phyloP scores from a whole-genome alignment of 768 basidiomycete genomes.

The Russula foetens region DNA sequence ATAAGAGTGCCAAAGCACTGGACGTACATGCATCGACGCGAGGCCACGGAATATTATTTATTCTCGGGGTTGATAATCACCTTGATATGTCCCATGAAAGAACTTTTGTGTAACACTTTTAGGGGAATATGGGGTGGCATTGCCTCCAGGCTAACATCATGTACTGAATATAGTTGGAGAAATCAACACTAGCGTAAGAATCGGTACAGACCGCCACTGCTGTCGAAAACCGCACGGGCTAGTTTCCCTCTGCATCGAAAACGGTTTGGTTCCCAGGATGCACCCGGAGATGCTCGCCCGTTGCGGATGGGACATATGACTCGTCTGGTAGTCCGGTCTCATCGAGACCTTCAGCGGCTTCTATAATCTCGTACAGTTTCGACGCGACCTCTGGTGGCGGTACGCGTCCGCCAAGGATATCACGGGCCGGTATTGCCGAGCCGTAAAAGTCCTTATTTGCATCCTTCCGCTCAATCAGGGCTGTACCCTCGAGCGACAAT shows the following conservation, averaged over 20 bases:
- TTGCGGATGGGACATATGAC: conserved; percentile 67
- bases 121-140: background rate
- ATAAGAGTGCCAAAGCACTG: no score
- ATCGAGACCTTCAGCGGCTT: conserved; percentile 90
- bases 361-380: conserved; percentile 89
- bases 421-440: conserved; percentile 76
- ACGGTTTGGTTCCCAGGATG: conserved; percentile 45
- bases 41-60: no score
- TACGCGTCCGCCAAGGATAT: conserved; percentile 88
- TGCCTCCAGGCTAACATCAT: background rate
- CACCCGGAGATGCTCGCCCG: conserved; percentile 48
- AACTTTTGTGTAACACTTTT: no score
- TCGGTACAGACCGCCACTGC: conserved; percentile 1
- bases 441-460: conserved; percentile 97
- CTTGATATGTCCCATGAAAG: no score
- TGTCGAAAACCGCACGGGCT: background rate
- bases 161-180: background rate
- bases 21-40: no score
- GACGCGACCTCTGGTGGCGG: conserved; percentile 97
- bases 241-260: conserved; percentile 61
- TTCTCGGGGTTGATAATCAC: no score
- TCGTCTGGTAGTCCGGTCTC: conserved; percentile 71
- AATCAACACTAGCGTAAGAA: background rate
- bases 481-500: conserved; percentile 89
- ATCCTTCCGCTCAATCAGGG: conserved; percentile 90